Conservation (phyloP, 805 yeast genomes). For the Spathaspora passalidarum region DNA sequence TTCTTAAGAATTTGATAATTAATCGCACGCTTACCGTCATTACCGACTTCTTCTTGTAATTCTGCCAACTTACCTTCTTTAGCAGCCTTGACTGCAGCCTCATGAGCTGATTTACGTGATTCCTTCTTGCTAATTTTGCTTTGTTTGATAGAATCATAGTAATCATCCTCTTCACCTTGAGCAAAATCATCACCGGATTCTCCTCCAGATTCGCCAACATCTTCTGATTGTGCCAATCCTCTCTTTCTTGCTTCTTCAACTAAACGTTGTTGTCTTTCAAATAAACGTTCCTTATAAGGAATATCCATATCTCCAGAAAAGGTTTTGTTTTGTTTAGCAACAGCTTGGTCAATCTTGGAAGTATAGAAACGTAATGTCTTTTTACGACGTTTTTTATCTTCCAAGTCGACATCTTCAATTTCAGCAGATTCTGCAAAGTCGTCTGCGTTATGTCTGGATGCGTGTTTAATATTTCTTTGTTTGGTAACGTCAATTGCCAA, state of each 20-base stretch:
- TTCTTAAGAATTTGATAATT: slow-evolving; percentile 94
- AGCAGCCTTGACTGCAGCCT: slow-evolving; percentile 70
- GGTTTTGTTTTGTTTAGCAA: slow-evolving; percentile 45
- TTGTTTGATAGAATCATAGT: slow-evolving; percentile 55
- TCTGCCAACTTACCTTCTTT: slow-evolving; percentile 82
- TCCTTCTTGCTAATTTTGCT: slow-evolving; percentile 47
- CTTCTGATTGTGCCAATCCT: slow-evolving; percentile 48
- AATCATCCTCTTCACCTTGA: slow-evolving; percentile 49
- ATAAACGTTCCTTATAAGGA: slow-evolving; percentile 87
- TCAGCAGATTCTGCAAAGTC: slow-evolving; percentile 66
- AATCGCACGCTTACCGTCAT: slow-evolving; percentile 89
- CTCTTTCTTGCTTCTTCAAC: slow-evolving; percentile 85
- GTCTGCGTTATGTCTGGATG: slow-evolving; percentile 20
- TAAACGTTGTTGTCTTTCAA: slow-evolving; percentile 84
- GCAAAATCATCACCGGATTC: slow-evolving; percentile 50
- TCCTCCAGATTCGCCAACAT: slow-evolving; percentile 53
- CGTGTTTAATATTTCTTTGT: slow-evolving; percentile 49
- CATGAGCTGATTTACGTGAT: slow-evolving; percentile 62
- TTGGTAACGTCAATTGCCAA: slow-evolving; percentile 51
- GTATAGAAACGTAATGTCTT: slow-evolving; percentile 91
- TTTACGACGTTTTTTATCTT: slow-evolving; percentile 79
- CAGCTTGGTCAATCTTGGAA: slow-evolving; percentile 88
- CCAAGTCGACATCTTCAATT: slow-evolving; percentile 78
- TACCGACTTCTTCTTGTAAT: slow-evolving; percentile 61
- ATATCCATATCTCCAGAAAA: slow-evolving; percentile 83